Base-by-base conservation (phyloP, 345 rosid species). In the Euphorbia peplus region DNA sequence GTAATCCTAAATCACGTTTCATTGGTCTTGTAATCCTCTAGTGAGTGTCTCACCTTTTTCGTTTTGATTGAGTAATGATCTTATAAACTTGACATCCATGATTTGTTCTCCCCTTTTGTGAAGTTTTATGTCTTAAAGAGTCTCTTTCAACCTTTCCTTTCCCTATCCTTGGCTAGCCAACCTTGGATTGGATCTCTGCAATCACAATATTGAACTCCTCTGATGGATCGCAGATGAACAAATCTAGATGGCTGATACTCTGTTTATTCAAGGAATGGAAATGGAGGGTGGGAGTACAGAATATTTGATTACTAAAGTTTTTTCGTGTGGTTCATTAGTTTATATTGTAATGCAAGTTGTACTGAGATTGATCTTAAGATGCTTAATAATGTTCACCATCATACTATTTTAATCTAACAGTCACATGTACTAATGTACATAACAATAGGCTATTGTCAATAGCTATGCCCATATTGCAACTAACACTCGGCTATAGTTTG, bases 351-450 rank as follows among this genome's bases (percentile, higher is more conserved):
- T 26, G 15, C 18, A 25, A 55, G 35, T 55, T 25, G 16, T 29
- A 55, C 32, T 55, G 30, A 55, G 15, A 25, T 24, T 55, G 32
- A 55, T 55, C 60, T 26, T 55, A 25, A 55, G 60, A 55, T 55
- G 1, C n/a, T 55, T 24, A 29, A 25, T 11, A 18, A 24, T 25
- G 16, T 55, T 22, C 1, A 24, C 28, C 28, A 9, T 55, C 15
- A 4, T 0, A 4, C 3, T 25, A 24, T 25, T 4, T 29, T 9
- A 55, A 26, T 10, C 26, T 3, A 55, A 55, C 13, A 12, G 18
- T 13, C n/a, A n/a, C n/a, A n/a, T n/a, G n/a, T n/a, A n/a, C n/a
- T n/a, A n/a, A n/a, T n/a, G n/a, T n/a, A 53, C 26, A 21, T 1
- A 13, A 25, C 5, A 25, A 55, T n/a, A n/a, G n/a, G n/a, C n/a